Base-by-base conservation (phyloP, 805 yeast genomes). In the Scheffersomyces coipomensis region DNA sequence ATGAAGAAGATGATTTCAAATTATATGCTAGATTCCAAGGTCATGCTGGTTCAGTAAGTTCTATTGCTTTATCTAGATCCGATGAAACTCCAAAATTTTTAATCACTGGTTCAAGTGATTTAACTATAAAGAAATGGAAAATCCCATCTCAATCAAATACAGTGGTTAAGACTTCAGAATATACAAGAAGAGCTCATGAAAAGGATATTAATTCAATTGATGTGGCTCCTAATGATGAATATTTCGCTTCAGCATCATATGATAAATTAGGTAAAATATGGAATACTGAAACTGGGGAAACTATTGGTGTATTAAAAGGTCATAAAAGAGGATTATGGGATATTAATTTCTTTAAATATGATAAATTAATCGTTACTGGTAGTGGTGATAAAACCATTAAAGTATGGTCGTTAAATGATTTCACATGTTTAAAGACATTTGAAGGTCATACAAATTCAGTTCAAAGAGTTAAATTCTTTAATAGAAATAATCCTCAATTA, bases 281-380 rank as follows among this genome's bases (percentile, higher is more conserved):
- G 98, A 83, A 85, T 56, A 55, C 81, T 19, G 85, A 79, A 31
- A 67, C 79, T n/a, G 98, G 99, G 42, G 97, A 93, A 62, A 79
- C 84, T 2, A 68, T 86, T 15, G 97, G 95, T 7, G 73, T 91
- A 6, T 67, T 93, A 46, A 80, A 81, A 44, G 97, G 97, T 13
- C 99, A 93, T 62, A 85, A 83, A 58, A 79, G 99, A 53, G 98
- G 98, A 10, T 76, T 93, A 32, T 93, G 98, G 96, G 95, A 88
- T 56, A 81, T 89, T 23, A 75, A 76, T 45, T 93, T 93, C 59
- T 86, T 88, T 52, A 80, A 79, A 26, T 85, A 73, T 60, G 97
- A 88, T 52, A 83, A 87, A 60, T 60, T 83, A 1, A 47, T 93
- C 15, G 83, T 79, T 18, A 90, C 97, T 1, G 82, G 85, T n/a